phyloP scores from a whole-genome alignment of 2,329 filamentous ascomycete species.

The Calonectria naviculata region DNA sequence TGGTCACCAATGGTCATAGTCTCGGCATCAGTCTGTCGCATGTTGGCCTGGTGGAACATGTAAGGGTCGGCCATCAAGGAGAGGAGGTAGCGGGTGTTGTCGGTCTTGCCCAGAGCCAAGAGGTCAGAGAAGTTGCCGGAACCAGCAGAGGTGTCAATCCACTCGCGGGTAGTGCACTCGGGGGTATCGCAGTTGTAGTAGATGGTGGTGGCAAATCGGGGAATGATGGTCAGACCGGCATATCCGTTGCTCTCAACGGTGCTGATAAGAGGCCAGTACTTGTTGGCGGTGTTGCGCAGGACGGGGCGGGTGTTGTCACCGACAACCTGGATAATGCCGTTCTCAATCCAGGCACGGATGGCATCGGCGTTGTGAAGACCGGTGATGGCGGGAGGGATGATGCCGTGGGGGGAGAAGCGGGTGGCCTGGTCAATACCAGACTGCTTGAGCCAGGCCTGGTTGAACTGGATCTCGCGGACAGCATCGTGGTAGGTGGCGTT shows the following conservation, averaged over 20 bases:
- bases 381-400: constrained; percentile 28
- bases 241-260: constrained; percentile 24
- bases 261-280: constrained; percentile 27
- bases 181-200: constrained; percentile 32
- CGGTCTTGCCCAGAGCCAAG: constrained; percentile 15
- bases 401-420: constrained; percentile 25
- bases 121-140: constrained; percentile 18
- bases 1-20: constrained; percentile 23
- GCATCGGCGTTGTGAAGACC: constrained; percentile 30
- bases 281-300: constrained; percentile 14
- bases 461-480: constrained; percentile 28
- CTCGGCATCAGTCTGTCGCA: constrained; percentile 23
- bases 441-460: constrained; percentile 28
- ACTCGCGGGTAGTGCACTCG: constrained; percentile 27
- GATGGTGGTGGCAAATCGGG: constrained; percentile 28
- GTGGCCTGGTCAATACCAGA: constrained; percentile 26
- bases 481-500: constrained; percentile 30
- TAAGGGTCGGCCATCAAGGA: constrained; percentile 25
- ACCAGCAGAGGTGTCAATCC: constrained; percentile 28
- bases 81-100: constrained; percentile 28
- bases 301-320: constrained; percentile 27
- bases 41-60: constrained; percentile 33
- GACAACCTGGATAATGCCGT: constrained; percentile 22
- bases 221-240: constrained; percentile 21
- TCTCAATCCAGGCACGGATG: constrained; percentile 27